Evolutionary conservation across 441 rosid species (phyloP).

Genomic region (Erodium trifolium): DNA sequence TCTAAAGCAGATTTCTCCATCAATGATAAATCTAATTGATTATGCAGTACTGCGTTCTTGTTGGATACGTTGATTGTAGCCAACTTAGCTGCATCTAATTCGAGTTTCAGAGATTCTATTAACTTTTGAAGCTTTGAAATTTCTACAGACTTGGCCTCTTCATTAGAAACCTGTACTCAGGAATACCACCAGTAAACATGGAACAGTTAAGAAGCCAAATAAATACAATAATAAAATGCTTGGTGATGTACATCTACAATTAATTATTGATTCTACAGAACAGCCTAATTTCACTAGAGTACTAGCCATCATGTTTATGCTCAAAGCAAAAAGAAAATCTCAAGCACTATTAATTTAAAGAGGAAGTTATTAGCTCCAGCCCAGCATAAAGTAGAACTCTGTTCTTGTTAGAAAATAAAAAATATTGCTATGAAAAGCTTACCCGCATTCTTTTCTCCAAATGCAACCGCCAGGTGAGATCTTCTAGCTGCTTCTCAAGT

Average conservation of each 20-base stretch:
- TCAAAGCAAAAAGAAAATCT: too few relatives aligned
- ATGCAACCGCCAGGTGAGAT: slow-evolving; percentile 84
- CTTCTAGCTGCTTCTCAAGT: slow-evolving; percentile 93
- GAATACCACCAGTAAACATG: slow-evolving; percentile 11
- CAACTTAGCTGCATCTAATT: slow-evolving; percentile 86
- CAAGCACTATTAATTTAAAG: too few relatives aligned
- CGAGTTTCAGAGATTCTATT: slow-evolving; percentile 72
- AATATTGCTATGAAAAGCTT: slow-evolving; percentile 23
- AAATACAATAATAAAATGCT: neutral
- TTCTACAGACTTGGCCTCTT: slow-evolving; percentile 70
- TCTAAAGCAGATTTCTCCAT: slow-evolving; percentile 72
- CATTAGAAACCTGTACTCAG: slow-evolving; percentile 66
- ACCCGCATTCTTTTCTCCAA: slow-evolving; percentile 90
- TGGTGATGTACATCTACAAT: neutral
- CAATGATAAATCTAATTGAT: slow-evolving; percentile 63
- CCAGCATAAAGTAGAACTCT: too few relatives aligned
- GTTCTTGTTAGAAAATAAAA: slow-evolving; percentile 4
- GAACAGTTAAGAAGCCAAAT: neutral
- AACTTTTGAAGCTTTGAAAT: slow-evolving; percentile 65
- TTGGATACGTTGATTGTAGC: slow-evolving; percentile 81
- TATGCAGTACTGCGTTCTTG: slow-evolving; percentile 78
- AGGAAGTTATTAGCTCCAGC: too few relatives aligned
- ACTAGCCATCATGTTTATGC: neutral
- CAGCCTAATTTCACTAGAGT: neutral
- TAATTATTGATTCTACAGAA: neutral